Base-by-base conservation (phyloP, 805 yeast genomes). In the Wickerhamomyces queroliae region DNA sequence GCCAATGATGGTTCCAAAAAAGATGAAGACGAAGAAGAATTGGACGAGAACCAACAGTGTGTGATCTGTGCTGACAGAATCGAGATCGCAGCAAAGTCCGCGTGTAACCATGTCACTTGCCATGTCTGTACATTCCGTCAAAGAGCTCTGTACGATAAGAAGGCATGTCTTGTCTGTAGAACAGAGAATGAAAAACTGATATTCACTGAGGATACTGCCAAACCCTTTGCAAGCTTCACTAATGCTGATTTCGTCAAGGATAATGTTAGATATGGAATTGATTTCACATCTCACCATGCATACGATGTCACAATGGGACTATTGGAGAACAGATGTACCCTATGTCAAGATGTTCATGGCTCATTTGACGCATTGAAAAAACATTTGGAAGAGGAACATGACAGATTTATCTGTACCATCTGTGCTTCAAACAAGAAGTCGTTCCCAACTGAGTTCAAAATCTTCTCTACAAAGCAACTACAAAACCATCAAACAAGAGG, bases 61-160 rank as follows among this genome's bases (percentile, higher is more conserved):
- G 63, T 89, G 18, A 85, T 93, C 41, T 93, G 99, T 65, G 93
- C 97, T 0, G 83, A 85, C 34, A 65, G 66, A 23, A 69, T 88
- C 21, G 48, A 50, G n/a, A 74, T 70, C 49, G 78, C 80, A 3
- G 87, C 95, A 0, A 53, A 84, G 9, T 74, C 93, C 2, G 85
- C 88, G 0, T 93, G 99, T 61, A 79, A 81, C 51, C 98, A 93
- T 57, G 72, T 69, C 25, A 78, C 89, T 0, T 93, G 99, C 60
- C 86, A 88, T 55, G 63, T 59, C 33, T 93, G 99, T 66, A 69
- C 87, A 0, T 74, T 91, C 47, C 72, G 96, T 47, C 89, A 88
- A 53, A 68, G 96, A 33, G 90, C 89, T 0, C 63, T 91, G 13
- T 89, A 83, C 61, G 70, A 74, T 19, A 87, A 85, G 61, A 72